Percentiles rank a stretch among this genome's conserved stretches.
Conservation (phyloP, 2,329 filamentous ascomycete species). For the Pseudogymnoascus destructans region DNA sequence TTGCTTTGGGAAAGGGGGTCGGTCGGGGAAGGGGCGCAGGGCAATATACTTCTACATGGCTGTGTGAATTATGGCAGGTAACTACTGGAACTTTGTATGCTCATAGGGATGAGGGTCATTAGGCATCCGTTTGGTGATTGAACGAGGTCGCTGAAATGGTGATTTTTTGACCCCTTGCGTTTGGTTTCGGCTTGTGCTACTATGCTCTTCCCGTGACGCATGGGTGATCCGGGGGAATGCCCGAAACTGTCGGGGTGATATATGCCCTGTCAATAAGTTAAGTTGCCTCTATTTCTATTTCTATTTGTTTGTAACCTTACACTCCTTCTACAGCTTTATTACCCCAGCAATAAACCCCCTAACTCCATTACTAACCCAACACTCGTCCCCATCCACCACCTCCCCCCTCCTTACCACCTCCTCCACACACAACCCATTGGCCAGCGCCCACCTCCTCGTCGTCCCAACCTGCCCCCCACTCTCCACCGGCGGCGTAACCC, state of each 20-base stretch:
- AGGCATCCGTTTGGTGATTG: not conserved
- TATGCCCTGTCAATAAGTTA: not conserved
- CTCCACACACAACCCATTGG: slow-evolving; percentile 56
- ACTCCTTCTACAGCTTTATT: slow-evolving; percentile 16
- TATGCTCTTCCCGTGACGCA: not conserved
- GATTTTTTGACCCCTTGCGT: slow-evolving; percentile 2
- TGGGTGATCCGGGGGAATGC: not conserved
- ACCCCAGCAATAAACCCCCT: slow-evolving; percentile 55
- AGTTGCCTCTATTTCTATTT: not conserved
- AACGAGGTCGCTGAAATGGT: not conserved
- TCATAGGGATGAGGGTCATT: not conserved
- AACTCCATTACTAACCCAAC: slow-evolving; percentile 83
- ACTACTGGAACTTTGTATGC: slow-evolving; percentile 4
- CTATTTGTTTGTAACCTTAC: not conserved
- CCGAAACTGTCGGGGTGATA: not conserved
- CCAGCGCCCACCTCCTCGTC: slow-evolving; percentile 70
- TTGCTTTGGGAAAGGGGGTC: not conserved
- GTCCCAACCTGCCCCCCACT: slow-evolving; percentile 75
- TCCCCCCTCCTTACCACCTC: slow-evolving; percentile 45
- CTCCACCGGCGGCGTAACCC: slow-evolving; percentile 69
- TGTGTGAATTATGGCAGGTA: slow-evolving; percentile 6
- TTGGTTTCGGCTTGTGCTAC: not conserved
- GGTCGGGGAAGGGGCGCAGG: not conserved
- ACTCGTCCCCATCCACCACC: slow-evolving; percentile 58
- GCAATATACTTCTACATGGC: slow-evolving; percentile 9